These are phyloP conservation scores for Hortaea werneckii DNA, from an alignment of 2,329 filamentous ascomycete genomes.

Conservation along the genomic window DNA sequence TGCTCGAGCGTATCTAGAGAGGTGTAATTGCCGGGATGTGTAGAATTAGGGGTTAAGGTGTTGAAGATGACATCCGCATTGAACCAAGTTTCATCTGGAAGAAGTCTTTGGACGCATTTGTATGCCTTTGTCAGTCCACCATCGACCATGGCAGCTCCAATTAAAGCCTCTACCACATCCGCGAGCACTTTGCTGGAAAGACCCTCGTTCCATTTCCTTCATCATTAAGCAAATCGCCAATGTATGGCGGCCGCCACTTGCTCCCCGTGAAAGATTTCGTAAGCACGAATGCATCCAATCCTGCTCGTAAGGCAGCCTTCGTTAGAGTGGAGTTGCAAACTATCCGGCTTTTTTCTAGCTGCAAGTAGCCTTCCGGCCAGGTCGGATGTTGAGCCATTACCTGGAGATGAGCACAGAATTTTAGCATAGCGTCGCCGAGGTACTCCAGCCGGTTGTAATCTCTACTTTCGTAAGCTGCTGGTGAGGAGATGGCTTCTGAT, in stretches of 20 bases:
- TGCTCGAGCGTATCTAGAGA: conserved; percentile 46
- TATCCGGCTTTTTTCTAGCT: conserved; percentile 51
- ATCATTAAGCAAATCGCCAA: conserved; percentile 32
- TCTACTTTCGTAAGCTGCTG: conserved; percentile 46
- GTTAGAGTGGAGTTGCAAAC: conserved; percentile 69
- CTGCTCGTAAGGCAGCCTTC: conserved; percentile 50
- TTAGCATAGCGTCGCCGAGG: conserved; percentile 68
- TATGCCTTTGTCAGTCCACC: conserved; percentile 57
- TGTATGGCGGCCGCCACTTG: conserved; percentile 63
- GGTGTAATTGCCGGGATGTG: conserved; percentile 39
- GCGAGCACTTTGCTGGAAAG: conserved; percentile 72
- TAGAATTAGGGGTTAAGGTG: conserved; percentile 4
- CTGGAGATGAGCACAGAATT: conserved; percentile 59
- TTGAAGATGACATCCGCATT: conserved; percentile 6
- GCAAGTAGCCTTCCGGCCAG: conserved; percentile 70
- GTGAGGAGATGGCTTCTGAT: conserved; percentile 59
- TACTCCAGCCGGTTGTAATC: conserved; percentile 84
- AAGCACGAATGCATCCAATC: conserved; percentile 65
- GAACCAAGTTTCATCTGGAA: conserved; percentile 41
- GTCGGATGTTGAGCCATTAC: conserved; percentile 49
- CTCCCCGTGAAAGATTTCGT: conserved; percentile 54
- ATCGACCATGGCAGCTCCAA: conserved; percentile 63
- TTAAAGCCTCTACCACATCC: conserved; percentile 76
- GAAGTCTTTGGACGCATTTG: conserved; percentile 54
- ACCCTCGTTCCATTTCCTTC: conserved; percentile 20